Percentiles rank a stretch among this genome's conserved stretches.
Conservation (phyloP, 2,329 filamentous ascomycete genomes). For the Fusarium pininemorale region DNA sequence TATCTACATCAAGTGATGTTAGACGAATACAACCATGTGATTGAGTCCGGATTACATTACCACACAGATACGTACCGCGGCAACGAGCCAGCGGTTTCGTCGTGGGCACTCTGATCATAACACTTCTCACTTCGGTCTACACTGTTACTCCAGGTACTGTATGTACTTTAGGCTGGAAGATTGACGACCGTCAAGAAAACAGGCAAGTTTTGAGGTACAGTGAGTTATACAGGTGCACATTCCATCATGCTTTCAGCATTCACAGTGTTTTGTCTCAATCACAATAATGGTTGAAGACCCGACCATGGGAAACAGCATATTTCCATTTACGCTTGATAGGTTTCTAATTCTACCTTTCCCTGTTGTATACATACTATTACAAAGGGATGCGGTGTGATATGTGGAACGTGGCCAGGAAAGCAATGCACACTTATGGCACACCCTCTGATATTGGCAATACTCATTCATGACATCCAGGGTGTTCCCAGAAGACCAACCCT, state of each 20-base stretch:
- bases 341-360: background rate
- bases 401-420: conserved; percentile 27
- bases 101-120: background rate
- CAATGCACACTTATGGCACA: conserved; percentile 10
- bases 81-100: background rate
- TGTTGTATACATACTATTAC: background rate
- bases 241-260: conserved; percentile 1
- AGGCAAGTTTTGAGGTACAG: background rate
- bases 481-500: conserved; percentile 10
- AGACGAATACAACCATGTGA: conserved; percentile 41
- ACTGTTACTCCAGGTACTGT: background rate
- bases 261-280: background rate
- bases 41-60: conserved; percentile 12
- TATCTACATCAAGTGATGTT: conserved; percentile 41
- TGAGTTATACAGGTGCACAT: background rate
- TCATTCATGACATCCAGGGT: background rate
- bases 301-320: background rate
- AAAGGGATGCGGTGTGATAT: conserved; percentile 25
- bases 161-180: background rate
- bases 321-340: background rate
- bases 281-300: background rate
- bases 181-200: background rate
- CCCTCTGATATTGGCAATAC: conserved; percentile 15
- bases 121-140: background rate
- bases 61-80: background rate